A percentile compares a stretch with the other conserved stretches of the same genome.
These are phyloP conservation scores for Exophiala oligosperma DNA, from an alignment of 2,329 filamentous ascomycete genomes.

Conservation along the genomic window DNA sequence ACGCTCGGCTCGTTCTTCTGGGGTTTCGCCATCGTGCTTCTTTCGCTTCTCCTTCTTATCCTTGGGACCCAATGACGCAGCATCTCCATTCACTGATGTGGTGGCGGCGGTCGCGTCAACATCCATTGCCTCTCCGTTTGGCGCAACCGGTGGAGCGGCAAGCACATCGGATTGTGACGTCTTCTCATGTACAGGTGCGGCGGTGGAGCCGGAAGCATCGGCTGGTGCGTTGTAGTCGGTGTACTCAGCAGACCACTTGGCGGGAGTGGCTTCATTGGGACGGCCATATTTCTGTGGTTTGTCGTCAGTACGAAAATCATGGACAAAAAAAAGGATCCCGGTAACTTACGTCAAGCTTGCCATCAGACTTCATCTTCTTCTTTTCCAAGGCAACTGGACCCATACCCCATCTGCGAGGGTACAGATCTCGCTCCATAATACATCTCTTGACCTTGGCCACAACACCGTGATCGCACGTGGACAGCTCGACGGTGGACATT, in stretches of 20 bases:
- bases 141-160: constrained; percentile 30
- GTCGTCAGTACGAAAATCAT: not conserved
- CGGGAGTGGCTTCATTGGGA: constrained; percentile 86
- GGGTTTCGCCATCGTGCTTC: constrained; percentile 58
- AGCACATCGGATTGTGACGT: constrained; percentile 40
- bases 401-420: constrained; percentile 94
- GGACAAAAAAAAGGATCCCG: not conserved
- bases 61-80: constrained; percentile 31
- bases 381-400: constrained; percentile 92
- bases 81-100: constrained; percentile 35
- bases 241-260: constrained; percentile 90
- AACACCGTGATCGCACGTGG: constrained; percentile 94
- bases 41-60: constrained; percentile 48
- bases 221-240: constrained; percentile 76
- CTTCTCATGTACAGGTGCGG: constrained; percentile 48
- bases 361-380: constrained; percentile 99
- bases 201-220: constrained; percentile 43
- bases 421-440: constrained; percentile 99
- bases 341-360: constrained; percentile 77
- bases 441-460: constrained; percentile 99
- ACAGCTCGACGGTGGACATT: constrained; percentile 97
- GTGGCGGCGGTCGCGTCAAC: constrained; percentile 41
- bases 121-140: constrained; percentile 42
- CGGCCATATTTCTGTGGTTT: constrained; percentile 76
- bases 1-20: constrained; percentile 49